Evolutionary conservation across 768 basidiomycete genomes (phyloP), one percentile per base, ranked within the genome.

Genomic region (Suillus decipiens): DNA sequence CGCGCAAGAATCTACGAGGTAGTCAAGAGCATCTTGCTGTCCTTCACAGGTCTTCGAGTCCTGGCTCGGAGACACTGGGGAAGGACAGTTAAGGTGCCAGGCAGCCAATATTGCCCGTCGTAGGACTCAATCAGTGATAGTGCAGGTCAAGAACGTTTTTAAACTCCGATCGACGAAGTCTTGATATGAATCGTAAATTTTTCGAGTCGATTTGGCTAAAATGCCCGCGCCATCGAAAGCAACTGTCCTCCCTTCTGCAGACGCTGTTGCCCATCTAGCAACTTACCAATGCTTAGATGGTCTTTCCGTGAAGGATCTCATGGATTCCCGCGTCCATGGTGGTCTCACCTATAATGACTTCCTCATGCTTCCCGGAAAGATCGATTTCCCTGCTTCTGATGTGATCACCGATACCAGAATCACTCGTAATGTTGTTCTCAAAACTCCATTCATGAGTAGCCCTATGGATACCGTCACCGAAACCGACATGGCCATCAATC

Each of bases 391-490:
- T 12, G 92, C 93, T 1, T 82, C 84, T 15, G 86, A 86, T 50
- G 95, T 95, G 72, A 72, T 84, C 69, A 88, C 93, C 7, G 95
- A 98, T 79, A 91, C 87, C 71, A 86, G 83, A 61, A 88, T 99
- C 62, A 97, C 96, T 22, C 88, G 91, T 61, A 97, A 97, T 69
- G 92, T 98, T 69, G 78, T 81, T 47, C 83, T 99, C 70, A 98
- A 96, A 79, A 95, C 95, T 0, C 97, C 96, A 0, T 96, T 99
- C 79, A 82, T 99, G 82, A 96, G 94, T 75, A 95, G 93, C 59
- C 96, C 97, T 17, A 99, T 99, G 97, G 97, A 99, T 80, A 99
- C 97, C 50, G 97, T 99, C 69, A 99, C 97, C 1, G 97, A 98
- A 78, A 86, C 84, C 59, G 87, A 93, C 65, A 96, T 96, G 92